Conservation (phyloP, 345 rosid species). For the Pseudoturritis turrita region DNA sequence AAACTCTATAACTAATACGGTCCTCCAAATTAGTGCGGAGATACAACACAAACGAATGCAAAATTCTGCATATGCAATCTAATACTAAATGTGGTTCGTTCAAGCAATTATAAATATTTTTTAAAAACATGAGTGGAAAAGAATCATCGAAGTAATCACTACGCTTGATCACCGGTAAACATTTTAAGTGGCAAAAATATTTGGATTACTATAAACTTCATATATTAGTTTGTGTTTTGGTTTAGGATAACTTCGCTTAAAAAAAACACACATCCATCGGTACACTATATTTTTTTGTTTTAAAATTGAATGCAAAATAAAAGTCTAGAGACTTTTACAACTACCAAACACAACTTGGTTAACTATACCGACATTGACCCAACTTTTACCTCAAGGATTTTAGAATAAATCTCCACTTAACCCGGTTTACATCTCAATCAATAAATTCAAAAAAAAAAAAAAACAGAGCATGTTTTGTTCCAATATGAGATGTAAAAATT, state of each 20-base stretch:
- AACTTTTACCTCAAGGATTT: not conserved
- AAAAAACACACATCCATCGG: not conserved
- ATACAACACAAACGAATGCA: not conserved
- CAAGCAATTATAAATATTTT: too few species aligned
- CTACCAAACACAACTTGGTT: not conserved
- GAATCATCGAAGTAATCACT: too few species aligned
- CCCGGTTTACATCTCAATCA: not conserved
- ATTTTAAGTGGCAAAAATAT: too few species aligned
- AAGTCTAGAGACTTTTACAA: not conserved
- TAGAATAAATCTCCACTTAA: not conserved
- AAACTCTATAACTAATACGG: not conserved
- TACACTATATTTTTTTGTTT: not conserved
- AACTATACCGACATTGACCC: not conserved
- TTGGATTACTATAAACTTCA: too few species aligned
- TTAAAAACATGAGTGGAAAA: too few species aligned
- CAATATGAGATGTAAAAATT: not conserved
- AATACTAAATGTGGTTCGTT: not conserved
- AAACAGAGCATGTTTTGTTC: not conserved
- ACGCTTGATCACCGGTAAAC: too few species aligned
- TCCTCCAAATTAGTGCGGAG: not conserved
- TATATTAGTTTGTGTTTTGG: too few species aligned
- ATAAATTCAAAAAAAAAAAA: not conserved
- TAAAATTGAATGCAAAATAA: not conserved
- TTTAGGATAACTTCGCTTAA: too few species aligned
- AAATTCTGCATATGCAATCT: not conserved